A percentile compares a stretch with the other conserved stretches of the same genome.
Evolutionary conservation across 352 stramenopile species (phyloP).

Genomic region (Phytophthora sp.): DNA sequence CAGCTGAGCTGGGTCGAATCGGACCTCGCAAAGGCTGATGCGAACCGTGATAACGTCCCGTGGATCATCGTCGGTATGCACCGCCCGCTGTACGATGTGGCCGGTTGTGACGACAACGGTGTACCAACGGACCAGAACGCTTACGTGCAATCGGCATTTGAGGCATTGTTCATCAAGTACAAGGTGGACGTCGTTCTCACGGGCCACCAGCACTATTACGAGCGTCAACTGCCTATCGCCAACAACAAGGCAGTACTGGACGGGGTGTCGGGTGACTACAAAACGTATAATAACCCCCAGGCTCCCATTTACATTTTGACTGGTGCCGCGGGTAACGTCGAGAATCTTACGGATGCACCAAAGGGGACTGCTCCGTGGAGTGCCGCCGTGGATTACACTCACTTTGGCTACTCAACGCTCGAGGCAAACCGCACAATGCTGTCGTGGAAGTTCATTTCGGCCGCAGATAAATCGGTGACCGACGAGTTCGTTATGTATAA

Average conservation of each 20-base stretch:
- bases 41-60: conserved; percentile 42
- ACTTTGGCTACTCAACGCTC: conserved; percentile 41
- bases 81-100: conserved; percentile 47
- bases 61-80: conserved; percentile 63
- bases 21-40: conserved; percentile 41
- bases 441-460: conserved; percentile 37
- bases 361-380: conserved; percentile 28
- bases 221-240: conserved; percentile 43
- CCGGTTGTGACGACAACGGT: conserved; percentile 15
- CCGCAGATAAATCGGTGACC: conserved; percentile 13
- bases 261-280: conserved; percentile 41
- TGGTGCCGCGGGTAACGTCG: conserved; percentile 35
- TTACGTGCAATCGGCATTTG: conserved; percentile 46
- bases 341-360: conserved; percentile 31
- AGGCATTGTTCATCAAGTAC: conserved; percentile 59
- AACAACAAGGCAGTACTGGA: conserved; percentile 33
- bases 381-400: conserved; percentile 18
- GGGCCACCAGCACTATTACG: conserved; percentile 53
- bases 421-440: conserved; percentile 30
- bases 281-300: conserved; percentile 45
- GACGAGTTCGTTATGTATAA: conserved; percentile 43
- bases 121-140: conserved; percentile 14
- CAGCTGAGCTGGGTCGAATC: conserved; percentile 55
- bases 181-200: conserved; percentile 50
- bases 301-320: conserved; percentile 55